Conservation (phyloP, 2,329 filamentous ascomycete genomes). For the Paecilomyces sp. region DNA sequence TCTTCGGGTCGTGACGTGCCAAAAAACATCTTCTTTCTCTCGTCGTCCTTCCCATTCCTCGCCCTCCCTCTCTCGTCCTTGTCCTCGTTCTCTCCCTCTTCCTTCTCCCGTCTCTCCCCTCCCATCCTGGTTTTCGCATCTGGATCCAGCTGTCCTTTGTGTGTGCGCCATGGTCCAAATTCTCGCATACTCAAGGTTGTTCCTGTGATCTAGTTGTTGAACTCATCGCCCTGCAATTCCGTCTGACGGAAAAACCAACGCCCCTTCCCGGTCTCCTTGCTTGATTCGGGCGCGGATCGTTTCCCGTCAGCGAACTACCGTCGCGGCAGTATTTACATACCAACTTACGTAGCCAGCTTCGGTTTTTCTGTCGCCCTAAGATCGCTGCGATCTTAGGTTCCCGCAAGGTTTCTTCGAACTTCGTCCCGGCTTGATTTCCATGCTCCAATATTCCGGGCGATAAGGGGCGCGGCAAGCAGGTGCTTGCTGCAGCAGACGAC, state of each 20-base stretch:
- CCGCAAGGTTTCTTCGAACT: conserved; percentile 19
- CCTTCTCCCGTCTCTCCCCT: conserved; percentile 9
- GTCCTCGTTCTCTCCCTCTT: conserved; percentile 8
- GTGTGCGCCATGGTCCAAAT: conserved; percentile 27
- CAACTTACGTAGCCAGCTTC: background rate
- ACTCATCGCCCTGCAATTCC: background rate
- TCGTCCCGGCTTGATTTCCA: conserved; percentile 29
- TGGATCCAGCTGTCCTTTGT: conserved; percentile 6
- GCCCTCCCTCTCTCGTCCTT: conserved; percentile 2
- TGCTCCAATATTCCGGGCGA: conserved; percentile 39
- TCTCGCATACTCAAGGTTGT: conserved; percentile 18
- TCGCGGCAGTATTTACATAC: background rate
- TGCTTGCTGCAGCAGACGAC: conserved; percentile 42
- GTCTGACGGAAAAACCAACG: background rate
- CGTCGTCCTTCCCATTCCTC: conserved; percentile 4
- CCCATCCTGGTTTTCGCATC: conserved; percentile 8
- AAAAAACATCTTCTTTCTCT: conserved; percentile 6
- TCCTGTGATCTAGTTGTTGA: conserved; percentile 19
- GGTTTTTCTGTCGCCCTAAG: background rate
- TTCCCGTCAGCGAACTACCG: conserved; percentile 4
- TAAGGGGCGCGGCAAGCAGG: conserved; percentile 41
- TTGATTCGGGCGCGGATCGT: background rate
- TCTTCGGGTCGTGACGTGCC: background rate
- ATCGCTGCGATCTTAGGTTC: background rate
- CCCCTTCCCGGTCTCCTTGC: conserved; percentile 12